Percentiles rank a stretch among this genome's conserved stretches.
These are phyloP conservation scores for Yarrowia sp. DNA, from an alignment of 805 yeast species.

Conservation along the genomic window DNA sequence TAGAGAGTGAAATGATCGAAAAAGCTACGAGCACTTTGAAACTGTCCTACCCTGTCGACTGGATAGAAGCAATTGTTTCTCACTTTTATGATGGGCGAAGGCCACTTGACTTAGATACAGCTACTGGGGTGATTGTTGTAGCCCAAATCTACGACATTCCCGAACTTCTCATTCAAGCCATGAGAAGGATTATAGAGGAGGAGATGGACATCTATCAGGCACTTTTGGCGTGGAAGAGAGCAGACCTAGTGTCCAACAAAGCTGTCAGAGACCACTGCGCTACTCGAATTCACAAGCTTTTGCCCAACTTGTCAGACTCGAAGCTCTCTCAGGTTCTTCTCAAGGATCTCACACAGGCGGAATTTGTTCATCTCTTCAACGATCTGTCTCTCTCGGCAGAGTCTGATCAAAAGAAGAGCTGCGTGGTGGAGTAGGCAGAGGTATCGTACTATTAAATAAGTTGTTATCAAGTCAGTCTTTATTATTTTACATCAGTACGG, in stretches of 20 bases:
- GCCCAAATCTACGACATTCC: not conserved
- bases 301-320: not conserved
- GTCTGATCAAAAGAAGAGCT: too few species aligned
- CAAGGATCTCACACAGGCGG: not conserved
- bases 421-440: too few species aligned
- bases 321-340: not conserved
- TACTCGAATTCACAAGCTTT: not conserved
- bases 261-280: not conserved
- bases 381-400: not conserved
- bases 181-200: not conserved
- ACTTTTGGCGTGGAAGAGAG: not conserved
- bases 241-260: not conserved
- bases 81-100: not conserved
- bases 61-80: not conserved
- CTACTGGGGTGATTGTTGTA: not conserved
- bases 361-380: not conserved
- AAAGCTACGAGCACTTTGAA: not conserved
- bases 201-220: not conserved
- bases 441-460: too few species aligned
- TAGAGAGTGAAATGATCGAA: not conserved
- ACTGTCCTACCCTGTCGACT: not conserved
- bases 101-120: not conserved
- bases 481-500: too few species aligned
- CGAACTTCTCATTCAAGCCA: not conserved
- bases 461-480: too few species aligned